Evolutionary conservation across 345 rosid genomes (phyloP).

Genomic region (Citrus glauca): DNA sequence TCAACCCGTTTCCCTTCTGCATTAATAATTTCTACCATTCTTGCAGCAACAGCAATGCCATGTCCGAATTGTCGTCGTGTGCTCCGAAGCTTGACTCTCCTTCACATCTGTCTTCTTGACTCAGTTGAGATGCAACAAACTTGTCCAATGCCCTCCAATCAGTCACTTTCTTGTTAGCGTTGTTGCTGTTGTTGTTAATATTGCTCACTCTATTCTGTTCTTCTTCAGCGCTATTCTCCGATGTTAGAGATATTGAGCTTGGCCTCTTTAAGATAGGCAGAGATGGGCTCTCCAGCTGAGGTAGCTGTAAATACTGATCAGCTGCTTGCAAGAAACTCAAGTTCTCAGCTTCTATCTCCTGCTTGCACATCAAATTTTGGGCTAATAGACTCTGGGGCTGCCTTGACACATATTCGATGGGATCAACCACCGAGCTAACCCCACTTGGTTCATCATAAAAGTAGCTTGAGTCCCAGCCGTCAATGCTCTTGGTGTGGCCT

Average conservation of each 20-base stretch:
- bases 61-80: constrained; percentile 20
- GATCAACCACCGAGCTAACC: constrained; percentile 46
- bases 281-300: constrained; percentile 88
- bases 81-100: constrained; percentile 31
- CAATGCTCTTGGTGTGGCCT: constrained; percentile 52
- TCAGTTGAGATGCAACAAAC: constrained; percentile 90
- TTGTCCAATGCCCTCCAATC: constrained; percentile 89
- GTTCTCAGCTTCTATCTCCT: constrained; percentile 62
- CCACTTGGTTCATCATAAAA: constrained; percentile 59
- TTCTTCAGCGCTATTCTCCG: constrained; percentile 29
- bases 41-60: constrained; percentile 40
- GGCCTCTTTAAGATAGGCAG: constrained; percentile 59
- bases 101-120: constrained; percentile 58
- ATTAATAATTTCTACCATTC: constrained; percentile 27
- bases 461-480: constrained; percentile 67
- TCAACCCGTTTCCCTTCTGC: constrained; percentile 35
- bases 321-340: constrained; percentile 45
- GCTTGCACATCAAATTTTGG: constrained; percentile 63
- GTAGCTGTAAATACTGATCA: constrained; percentile 70
- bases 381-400: constrained; percentile 39
- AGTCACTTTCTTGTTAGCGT: constrained; percentile 40
- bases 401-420: constrained; percentile 48
- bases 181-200: constrained; percentile 6
- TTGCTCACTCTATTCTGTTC: constrained; percentile 17
- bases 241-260: constrained; percentile 27